A percentile compares a stretch with the other conserved stretches of the same genome.
phyloP scores from a whole-genome alignment of 2,329 filamentous ascomycete species.

The Camillea tinctor region DNA sequence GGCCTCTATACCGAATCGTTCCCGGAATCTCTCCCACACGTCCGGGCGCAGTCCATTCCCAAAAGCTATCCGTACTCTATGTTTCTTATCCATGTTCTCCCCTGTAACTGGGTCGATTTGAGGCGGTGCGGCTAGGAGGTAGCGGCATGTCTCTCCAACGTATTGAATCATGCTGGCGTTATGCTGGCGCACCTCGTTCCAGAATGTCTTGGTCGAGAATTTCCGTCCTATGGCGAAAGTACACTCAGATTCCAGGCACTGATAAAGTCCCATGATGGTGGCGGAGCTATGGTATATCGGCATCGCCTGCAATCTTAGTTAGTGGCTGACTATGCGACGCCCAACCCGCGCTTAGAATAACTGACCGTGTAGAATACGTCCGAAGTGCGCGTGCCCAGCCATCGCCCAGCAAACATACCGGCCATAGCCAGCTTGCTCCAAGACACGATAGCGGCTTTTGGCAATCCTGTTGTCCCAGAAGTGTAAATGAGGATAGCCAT shows the following conservation, averaged over 20 bases:
- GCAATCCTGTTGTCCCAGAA: slow-evolving; percentile 80
- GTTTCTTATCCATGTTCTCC: slow-evolving; percentile 67
- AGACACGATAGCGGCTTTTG: slow-evolving; percentile 75
- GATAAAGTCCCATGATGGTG: slow-evolving; percentile 64
- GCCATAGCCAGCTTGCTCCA: slow-evolving; percentile 64
- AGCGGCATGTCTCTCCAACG: slow-evolving; percentile 83
- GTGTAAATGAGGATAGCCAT: slow-evolving; percentile 80
- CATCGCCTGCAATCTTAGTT: slow-evolving; percentile 61
- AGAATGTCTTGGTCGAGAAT: slow-evolving; percentile 77
- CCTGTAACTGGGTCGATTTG: slow-evolving; percentile 62
- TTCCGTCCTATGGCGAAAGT: slow-evolving; percentile 72
- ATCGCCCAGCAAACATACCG: slow-evolving; percentile 50
- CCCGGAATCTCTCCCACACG: slow-evolving; percentile 80
- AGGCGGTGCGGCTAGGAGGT: slow-evolving; percentile 68
- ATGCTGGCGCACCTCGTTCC: slow-evolving; percentile 69
- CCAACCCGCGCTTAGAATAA: slow-evolving; percentile 2
- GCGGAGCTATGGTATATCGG: slow-evolving; percentile 86
- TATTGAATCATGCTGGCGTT: slow-evolving; percentile 80
- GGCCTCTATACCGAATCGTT: slow-evolving; percentile 71
- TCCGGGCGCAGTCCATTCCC: slow-evolving; percentile 86
- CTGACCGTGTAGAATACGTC: slow-evolving; percentile 76
- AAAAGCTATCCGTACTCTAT: slow-evolving; percentile 72
- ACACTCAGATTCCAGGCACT: slow-evolving; percentile 57
- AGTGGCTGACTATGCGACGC: neutral
- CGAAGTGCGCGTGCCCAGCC: slow-evolving; percentile 55